A percentile compares a stretch with the other conserved stretches of the same genome.
These are phyloP conservation scores for Fomitopsis schrenkii DNA, from an alignment of 1,284 basidiomycete species.

Conservation along the genomic window DNA sequence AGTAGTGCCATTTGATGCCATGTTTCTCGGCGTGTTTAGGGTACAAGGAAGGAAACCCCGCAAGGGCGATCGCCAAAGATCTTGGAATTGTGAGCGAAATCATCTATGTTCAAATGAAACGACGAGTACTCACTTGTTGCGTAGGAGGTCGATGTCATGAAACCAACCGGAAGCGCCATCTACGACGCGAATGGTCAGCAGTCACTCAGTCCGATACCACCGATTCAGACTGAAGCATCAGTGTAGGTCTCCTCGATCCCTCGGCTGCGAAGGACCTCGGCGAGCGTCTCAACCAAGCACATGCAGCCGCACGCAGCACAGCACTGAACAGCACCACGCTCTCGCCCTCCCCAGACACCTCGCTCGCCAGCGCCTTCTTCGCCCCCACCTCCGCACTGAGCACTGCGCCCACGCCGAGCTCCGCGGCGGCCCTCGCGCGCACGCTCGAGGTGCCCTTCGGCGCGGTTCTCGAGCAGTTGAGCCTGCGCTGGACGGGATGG, in stretches of 20 bases:
- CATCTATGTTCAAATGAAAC: no score
- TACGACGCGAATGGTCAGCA: background rate
- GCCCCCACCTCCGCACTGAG: background rate
- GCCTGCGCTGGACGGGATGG: background rate
- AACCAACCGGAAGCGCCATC: background rate
- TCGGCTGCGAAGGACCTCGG: background rate
- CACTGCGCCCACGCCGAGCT: background rate
- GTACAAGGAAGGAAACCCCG: background rate
- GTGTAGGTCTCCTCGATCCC: background rate
- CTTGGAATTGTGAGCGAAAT: background rate
- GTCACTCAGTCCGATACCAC: no score
- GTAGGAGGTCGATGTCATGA: background rate
- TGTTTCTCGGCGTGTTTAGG: background rate
- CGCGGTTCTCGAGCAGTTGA: background rate
- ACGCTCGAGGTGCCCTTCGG: background rate
- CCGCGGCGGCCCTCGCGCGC: background rate
- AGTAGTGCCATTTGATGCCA: background rate
- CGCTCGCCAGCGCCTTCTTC: background rate
- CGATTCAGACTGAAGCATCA: background rate
- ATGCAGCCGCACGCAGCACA: background rate
- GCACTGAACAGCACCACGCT: background rate
- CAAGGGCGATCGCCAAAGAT: background rate
- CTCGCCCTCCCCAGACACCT: background rate
- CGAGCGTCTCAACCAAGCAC: background rate
- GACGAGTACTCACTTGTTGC: background rate